These are phyloP conservation scores for Dothideomycetes sp. DNA, from an alignment of 2,329 filamentous ascomycete species.

Conservation along the genomic window DNA sequence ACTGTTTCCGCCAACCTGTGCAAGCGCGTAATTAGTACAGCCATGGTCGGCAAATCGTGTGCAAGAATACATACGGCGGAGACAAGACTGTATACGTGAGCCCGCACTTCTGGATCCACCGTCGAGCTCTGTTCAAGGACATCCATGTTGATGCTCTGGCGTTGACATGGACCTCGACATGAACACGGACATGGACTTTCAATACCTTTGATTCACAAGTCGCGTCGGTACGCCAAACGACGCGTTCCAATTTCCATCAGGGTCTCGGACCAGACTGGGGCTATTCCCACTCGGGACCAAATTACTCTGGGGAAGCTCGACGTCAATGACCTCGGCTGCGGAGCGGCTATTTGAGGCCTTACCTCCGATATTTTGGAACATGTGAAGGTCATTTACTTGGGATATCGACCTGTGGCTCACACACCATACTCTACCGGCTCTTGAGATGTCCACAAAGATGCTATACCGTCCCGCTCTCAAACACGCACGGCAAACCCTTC, in stretches of 20 bases:
- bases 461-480: background rate
- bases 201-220: background rate
- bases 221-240: background rate
- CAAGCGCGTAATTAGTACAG: constrained; percentile 1
- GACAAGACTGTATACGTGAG: constrained; percentile 85
- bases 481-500: background rate
- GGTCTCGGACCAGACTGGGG: background rate
- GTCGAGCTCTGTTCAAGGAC: constrained; percentile 21
- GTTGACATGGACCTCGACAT: background rate
- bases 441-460: background rate
- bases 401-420: too few species aligned
- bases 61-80: constrained; percentile 56
- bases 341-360: too few species aligned
- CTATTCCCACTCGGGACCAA: background rate
- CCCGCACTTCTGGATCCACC: constrained; percentile 85
- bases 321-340: background rate
- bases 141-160: constrained; percentile 13
- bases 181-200: background rate
- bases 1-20: constrained; percentile 72
- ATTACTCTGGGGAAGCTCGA: background rate
- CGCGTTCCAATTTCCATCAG: too few species aligned
- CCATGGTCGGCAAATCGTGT: constrained; percentile 17
- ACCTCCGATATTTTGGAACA: background rate
- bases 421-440: too few species aligned
- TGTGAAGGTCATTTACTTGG: too few species aligned